Percentiles rank a stretch among this genome's conserved stretches.
Evolutionary conservation across 1,284 basidiomycete genomes (phyloP).

Genomic region (Rhodofomes roseus): DNA sequence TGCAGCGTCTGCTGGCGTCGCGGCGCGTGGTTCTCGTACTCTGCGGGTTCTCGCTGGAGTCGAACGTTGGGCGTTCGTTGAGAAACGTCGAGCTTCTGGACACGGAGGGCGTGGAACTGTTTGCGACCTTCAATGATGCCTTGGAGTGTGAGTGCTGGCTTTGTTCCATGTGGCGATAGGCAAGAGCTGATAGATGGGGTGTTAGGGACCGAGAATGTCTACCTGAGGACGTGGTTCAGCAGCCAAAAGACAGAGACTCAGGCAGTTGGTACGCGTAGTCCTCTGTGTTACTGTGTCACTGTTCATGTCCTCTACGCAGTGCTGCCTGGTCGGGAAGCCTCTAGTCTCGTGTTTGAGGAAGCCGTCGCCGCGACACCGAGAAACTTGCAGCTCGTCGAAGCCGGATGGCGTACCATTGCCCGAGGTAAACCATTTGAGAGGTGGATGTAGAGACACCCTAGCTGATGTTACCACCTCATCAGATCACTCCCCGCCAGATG

Average conservation of each 20-base stretch:
- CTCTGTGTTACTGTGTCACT: background rate
- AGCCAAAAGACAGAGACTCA: slow-evolving; percentile 53
- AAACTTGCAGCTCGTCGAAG: slow-evolving; percentile 71
- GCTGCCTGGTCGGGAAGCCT: slow-evolving; percentile 54
- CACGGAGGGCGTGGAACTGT: slow-evolving; percentile 78
- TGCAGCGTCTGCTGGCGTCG: slow-evolving; percentile 79
- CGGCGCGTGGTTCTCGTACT: slow-evolving; percentile 85
- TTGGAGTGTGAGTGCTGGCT: slow-evolving; percentile 74
- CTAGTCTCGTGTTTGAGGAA: slow-evolving; percentile 45
- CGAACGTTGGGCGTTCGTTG: slow-evolving; percentile 68
- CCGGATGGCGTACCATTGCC: slow-evolving; percentile 69
- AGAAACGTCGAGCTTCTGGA: slow-evolving; percentile 75
- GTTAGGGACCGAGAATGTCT: slow-evolving; percentile 86
- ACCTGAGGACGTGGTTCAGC: slow-evolving; percentile 74
- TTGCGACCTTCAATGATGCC: slow-evolving; percentile 84
- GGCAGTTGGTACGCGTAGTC: slow-evolving; percentile 28
- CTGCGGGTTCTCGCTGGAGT: slow-evolving; percentile 74
- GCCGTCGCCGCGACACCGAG: slow-evolving; percentile 75
- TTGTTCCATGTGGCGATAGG: background rate
- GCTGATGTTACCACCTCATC: background rate
- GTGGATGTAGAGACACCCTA: background rate
- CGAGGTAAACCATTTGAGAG: slow-evolving; percentile 36
- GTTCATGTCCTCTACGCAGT: slow-evolving; percentile 29
- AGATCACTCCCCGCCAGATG: slow-evolving; percentile 25
- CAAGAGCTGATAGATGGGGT: background rate